These are phyloP conservation scores for Colletotrichum sp. DNA, from an alignment of 2,329 filamentous ascomycete species.

Conservation along the genomic window DNA sequence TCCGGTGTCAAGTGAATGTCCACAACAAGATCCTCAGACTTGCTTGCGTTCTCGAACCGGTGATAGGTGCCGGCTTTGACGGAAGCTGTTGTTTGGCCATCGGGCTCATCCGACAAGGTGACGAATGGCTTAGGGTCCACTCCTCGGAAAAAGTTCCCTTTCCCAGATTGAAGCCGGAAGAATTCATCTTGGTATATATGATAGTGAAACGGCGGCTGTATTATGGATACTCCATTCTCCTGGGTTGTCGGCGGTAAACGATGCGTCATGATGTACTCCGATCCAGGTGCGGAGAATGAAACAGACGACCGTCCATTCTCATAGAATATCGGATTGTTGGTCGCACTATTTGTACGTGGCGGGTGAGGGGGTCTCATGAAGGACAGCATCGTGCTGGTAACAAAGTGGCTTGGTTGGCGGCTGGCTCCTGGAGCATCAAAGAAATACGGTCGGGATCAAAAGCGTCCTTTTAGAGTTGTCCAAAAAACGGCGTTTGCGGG, in stretches of 20 bases:
- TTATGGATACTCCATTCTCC: slow-evolving; percentile 18
- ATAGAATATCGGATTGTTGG: slow-evolving; percentile 24
- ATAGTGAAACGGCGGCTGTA: slow-evolving; percentile 27
- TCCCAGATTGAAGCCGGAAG: slow-evolving; percentile 23
- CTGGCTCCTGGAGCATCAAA: background rate
- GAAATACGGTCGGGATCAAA: background rate
- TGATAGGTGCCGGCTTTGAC: slow-evolving; percentile 23
- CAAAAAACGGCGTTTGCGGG: background rate
- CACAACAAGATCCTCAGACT: slow-evolving; percentile 22
- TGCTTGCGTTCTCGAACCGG: slow-evolving; percentile 26
- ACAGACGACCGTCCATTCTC: slow-evolving; percentile 23
- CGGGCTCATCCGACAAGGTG: slow-evolving; percentile 16
- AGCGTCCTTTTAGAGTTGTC: background rate
- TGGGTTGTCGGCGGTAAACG: slow-evolving; percentile 19
- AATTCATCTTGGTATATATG: slow-evolving; percentile 27
- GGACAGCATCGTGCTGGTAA: slow-evolving; percentile 21
- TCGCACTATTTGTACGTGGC: slow-evolving; percentile 17
- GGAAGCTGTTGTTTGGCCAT: slow-evolving; percentile 7
- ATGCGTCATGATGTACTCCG: slow-evolving; percentile 25
- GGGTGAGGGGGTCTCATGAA: slow-evolving; percentile 23
- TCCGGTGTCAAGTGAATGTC: slow-evolving; percentile 26
- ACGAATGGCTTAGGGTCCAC: slow-evolving; percentile 8
- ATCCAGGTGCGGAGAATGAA: slow-evolving; percentile 21
- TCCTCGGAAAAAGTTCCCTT: slow-evolving; percentile 22
- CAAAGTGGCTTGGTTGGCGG: background rate